These are phyloP conservation scores for Truncatella angustata DNA, from an alignment of 2,329 filamentous ascomycete species.

Conservation along the genomic window DNA sequence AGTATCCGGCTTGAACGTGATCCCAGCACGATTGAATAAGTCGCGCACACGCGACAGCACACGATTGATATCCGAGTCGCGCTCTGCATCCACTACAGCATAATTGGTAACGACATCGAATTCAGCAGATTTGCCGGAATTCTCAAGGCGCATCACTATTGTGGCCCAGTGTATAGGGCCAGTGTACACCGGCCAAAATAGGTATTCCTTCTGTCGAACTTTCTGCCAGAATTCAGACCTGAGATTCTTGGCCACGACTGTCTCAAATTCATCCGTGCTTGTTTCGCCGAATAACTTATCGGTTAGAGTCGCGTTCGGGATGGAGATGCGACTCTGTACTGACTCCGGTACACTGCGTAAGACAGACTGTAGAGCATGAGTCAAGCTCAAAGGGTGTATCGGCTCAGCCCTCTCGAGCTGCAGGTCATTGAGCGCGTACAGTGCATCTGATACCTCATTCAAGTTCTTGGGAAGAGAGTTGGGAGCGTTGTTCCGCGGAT, in stretches of 20 bases:
- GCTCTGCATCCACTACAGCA: neutral
- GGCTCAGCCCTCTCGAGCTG: neutral
- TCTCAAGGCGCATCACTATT: neutral
- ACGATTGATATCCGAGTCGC: neutral
- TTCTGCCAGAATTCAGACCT: neutral
- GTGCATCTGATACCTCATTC: neutral
- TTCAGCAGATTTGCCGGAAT: neutral
- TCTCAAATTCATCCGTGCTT: neutral
- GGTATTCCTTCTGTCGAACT: neutral
- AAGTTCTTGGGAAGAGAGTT: neutral
- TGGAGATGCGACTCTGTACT: neutral
- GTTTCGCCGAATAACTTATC: neutral
- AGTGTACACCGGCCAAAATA: neutral
- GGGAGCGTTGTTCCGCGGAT: neutral
- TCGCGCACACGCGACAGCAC: neutral
- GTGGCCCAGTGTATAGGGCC: neutral
- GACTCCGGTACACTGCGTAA: neutral
- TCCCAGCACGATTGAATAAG: neutral
- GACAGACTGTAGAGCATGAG: neutral
- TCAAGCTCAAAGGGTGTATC: neutral
- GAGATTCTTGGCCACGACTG: neutral
- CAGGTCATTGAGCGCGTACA: neutral
- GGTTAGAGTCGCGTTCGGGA: neutral
- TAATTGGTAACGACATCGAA: neutral
- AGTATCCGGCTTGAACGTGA: neutral